A percentile compares a stretch with the other conserved stretches of the same genome.
phyloP scores from a whole-genome alignment of 2,329 filamentous ascomycete genomes.

The Neocucurbitaria cava region DNA sequence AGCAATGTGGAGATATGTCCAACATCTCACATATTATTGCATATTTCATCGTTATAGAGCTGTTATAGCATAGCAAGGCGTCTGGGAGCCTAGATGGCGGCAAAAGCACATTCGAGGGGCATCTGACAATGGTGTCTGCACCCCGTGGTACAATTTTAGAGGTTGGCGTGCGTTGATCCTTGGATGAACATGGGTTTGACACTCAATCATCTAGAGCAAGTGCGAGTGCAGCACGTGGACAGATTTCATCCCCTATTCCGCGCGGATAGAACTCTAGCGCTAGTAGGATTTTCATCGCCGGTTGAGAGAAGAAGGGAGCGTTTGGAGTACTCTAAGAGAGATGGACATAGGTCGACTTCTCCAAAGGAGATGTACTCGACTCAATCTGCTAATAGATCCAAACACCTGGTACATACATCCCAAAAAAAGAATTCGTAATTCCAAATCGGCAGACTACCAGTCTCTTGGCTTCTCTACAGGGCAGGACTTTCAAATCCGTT shows the following conservation, averaged over 20 bases:
- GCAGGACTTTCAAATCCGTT: background rate
- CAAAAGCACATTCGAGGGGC: background rate
- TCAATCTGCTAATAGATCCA: background rate
- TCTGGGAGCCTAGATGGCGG: background rate
- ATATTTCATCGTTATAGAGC: background rate
- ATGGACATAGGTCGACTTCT: background rate
- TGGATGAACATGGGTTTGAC: background rate
- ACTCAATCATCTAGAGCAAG: no score
- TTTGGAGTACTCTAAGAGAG: background rate
- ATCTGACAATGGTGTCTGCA: background rate
- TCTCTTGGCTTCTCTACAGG: background rate
- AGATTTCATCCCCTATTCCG: background rate
- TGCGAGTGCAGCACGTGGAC: background rate
- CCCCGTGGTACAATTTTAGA: background rate
- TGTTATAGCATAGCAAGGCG: background rate
- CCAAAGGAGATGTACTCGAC: background rate
- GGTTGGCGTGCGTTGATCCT: background rate
- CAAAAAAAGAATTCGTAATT: background rate
- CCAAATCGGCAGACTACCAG: background rate
- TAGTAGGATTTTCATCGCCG: background rate
- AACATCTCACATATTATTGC: background rate
- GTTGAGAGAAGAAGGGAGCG: background rate
- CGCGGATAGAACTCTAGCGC: background rate
- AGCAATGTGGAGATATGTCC: slow-evolving; percentile 3
- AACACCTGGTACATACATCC: background rate